Conservation (phyloP, 1,139 yeast genomes). For the Suhomyces coccinellae region DNA sequence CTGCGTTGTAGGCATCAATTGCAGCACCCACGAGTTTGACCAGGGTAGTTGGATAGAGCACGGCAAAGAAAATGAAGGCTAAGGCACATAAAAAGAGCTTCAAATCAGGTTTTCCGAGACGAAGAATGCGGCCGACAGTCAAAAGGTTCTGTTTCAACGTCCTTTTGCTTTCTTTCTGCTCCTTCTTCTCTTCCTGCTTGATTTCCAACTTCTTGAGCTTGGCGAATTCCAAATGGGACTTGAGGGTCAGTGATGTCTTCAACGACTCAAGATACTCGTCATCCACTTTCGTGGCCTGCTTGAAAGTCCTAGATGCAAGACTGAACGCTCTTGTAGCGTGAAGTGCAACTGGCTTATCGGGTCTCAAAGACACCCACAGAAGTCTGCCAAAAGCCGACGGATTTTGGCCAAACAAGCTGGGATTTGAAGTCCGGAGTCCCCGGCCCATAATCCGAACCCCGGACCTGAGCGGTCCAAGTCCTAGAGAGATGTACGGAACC, state of each 20-base stretch:
- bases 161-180: constrained; percentile 26
- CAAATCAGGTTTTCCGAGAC: constrained; percentile 43
- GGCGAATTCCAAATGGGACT: constrained; percentile 33
- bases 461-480: constrained; percentile 4
- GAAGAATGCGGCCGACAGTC: constrained; percentile 40
- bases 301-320: background rate
- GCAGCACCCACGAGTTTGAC: constrained; percentile 51
- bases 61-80: constrained; percentile 47
- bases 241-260: constrained; percentile 25
- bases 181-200: constrained; percentile 37
- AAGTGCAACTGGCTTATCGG: background rate
- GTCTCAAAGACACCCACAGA: background rate
- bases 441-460: background rate
- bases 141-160: constrained; percentile 36
- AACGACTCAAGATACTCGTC: constrained; percentile 13
- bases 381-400: background rate
- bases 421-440: background rate
- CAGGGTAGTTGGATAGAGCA: constrained; percentile 47
- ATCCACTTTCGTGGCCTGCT: constrained; percentile 5
- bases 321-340: constrained; percentile 1
- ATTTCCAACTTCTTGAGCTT: constrained; percentile 27
- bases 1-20: constrained; percentile 44
- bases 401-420: background rate
- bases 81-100: constrained; percentile 42
- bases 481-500: constrained; percentile 4